Conservation (phyloP, 2,329 filamentous ascomycete genomes). For the Aspergillus sp. region DNA sequence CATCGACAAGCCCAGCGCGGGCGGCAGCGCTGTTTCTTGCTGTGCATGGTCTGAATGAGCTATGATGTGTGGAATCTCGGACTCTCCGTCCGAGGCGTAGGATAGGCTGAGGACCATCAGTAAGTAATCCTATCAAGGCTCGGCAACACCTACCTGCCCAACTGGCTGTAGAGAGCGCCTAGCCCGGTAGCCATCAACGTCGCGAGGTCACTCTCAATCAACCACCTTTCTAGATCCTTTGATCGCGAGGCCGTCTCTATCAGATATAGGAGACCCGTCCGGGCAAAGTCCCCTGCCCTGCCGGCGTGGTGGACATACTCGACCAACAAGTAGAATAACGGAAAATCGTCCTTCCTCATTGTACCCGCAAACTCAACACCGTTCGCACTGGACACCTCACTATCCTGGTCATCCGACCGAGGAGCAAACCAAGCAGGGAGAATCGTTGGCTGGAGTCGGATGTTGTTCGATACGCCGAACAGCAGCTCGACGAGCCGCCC, state of each 20-base stretch:
- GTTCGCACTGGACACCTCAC: conserved; percentile 48
- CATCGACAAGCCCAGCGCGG: conserved; percentile 82
- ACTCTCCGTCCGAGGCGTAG: conserved; percentile 71
- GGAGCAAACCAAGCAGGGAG: conserved; percentile 89
- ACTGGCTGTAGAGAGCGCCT: conserved; percentile 74
- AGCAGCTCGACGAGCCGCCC: conserved; percentile 87
- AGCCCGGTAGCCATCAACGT: conserved; percentile 96
- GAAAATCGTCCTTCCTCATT: conserved; percentile 90
- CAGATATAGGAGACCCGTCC: conserved; percentile 91
- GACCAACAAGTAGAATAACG: conserved; percentile 91
- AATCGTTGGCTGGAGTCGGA: conserved; percentile 84
- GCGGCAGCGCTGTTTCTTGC: conserved; percentile 74
- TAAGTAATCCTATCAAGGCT: neutral
- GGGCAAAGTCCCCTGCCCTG: conserved; percentile 90
- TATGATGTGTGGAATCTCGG: conserved; percentile 76
- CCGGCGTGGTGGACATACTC: conserved; percentile 97
- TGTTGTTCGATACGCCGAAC: conserved; percentile 96
- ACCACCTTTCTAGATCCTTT: conserved; percentile 85
- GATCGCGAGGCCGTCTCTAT: conserved; percentile 91
- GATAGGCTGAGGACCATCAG: conserved; percentile 61
- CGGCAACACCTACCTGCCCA: conserved; percentile 57
- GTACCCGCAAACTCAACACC: conserved; percentile 77
- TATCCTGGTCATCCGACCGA: conserved; percentile 46
- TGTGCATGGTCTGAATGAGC: conserved; percentile 85
- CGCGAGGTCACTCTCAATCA: conserved; percentile 93